phyloP scores from a whole-genome alignment of 1,284 basidiomycete species.

The Ceratobasidium sp. region DNA sequence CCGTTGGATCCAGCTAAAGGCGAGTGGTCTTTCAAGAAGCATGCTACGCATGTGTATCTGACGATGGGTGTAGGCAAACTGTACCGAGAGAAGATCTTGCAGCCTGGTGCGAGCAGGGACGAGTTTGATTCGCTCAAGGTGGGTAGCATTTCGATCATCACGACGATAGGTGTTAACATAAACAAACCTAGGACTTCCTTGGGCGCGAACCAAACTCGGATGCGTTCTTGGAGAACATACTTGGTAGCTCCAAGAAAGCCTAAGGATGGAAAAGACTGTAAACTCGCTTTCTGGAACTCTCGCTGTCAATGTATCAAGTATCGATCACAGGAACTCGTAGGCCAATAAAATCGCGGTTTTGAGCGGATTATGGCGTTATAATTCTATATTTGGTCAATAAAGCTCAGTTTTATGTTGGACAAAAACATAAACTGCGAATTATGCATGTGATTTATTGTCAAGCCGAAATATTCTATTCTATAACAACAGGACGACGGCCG shows the following conservation, averaged over 20 bases:
- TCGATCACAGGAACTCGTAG: too few species aligned
- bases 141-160: background rate
- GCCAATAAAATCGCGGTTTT: too few species aligned
- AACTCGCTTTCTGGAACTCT: background rate
- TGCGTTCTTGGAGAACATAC: constrained; percentile 72
- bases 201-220: constrained; percentile 77
- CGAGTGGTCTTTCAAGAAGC: background rate
- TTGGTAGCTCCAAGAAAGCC: constrained; percentile 39
- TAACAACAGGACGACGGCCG: too few species aligned
- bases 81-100: constrained; percentile 63
- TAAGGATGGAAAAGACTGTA: background rate
- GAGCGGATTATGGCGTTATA: too few species aligned
- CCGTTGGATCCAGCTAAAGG: constrained; percentile 72
- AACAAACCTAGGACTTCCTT: constrained; percentile 69
- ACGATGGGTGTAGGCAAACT: constrained; percentile 44
- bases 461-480: too few species aligned
- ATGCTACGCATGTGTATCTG: background rate
- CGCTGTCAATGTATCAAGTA: background rate
- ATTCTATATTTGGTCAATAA: too few species aligned
- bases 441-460: too few species aligned
- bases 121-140: constrained; percentile 66
- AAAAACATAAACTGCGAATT: too few species aligned
- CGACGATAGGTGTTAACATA: background rate
- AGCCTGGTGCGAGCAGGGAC: constrained; percentile 64
- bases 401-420: too few species aligned